Evolutionary conservation across 2,329 filamentous ascomycete genomes (phyloP), one percentile per base, ranked within the genome.

Genomic region (Ploettnerulaceae sp.): DNA sequence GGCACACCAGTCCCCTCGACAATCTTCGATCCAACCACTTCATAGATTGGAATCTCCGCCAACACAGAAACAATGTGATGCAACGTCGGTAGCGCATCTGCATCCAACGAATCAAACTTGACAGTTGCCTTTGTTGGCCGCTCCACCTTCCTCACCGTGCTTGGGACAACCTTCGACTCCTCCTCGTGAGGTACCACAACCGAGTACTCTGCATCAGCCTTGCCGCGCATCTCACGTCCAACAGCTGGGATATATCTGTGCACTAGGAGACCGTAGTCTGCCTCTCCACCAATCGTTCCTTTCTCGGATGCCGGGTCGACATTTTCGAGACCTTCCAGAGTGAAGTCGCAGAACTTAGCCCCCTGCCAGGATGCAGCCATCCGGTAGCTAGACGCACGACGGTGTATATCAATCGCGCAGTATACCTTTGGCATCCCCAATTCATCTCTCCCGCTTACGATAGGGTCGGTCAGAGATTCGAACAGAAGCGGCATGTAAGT

Each of bases 391-490:
- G 79, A 0, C 75, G 73, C 51, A 81, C 79, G 0, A 73, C 66
- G 50, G 60, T 49, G 64, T 68, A 57, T 78, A 71, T 57, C 78
- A 74, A 1, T 47, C 2, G 33, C 21, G 42, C 42, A 28, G 73
- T 53, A 77, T 75, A 1, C 26, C 60, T 79, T 79, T 1, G 75
- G 75, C 68, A 78, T 75, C 1, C 76, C 76, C 0, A 78, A 65
- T 55, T 79, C 76, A 37, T 79, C 76, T 2, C 75, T 61, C 0
- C 75, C 66, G 2, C 73, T 75, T 0, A 82, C 59, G 33, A 84
- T 81, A 0, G 79, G 75, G 51, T 84, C 80, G 0, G 77, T 66
- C 2, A 77, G 77, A 59, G 40, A 66, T 72, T 84, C 79, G 51
- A 84, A 77, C 62, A 79, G 63, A 1, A 79, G 59, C 0, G 75